These are phyloP conservation scores for Suillus lakei DNA, from an alignment of 768 basidiomycete genomes.

Conservation along the genomic window DNA sequence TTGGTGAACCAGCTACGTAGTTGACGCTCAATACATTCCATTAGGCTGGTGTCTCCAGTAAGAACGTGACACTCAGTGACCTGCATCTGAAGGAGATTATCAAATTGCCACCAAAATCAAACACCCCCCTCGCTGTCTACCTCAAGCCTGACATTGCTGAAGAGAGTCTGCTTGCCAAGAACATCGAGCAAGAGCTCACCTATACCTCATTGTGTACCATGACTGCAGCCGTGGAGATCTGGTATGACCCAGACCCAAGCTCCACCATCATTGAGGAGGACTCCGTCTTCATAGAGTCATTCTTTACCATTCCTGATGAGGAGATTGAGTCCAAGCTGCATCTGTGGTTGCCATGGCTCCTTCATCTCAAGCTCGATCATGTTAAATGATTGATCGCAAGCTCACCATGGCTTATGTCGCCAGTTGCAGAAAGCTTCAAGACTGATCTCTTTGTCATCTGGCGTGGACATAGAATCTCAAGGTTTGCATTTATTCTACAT, in stretches of 20 bases:
- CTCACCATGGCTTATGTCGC: constrained; percentile 95
- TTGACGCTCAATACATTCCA: constrained; percentile 99
- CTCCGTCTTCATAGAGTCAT: constrained; percentile 92
- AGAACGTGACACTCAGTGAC: constrained; percentile 99
- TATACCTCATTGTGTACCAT: constrained; percentile 94
- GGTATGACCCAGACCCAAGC: constrained; percentile 93
- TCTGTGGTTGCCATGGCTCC: constrained; percentile 94
- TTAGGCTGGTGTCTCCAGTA: constrained; percentile 99
- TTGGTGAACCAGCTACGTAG: constrained; percentile 99
- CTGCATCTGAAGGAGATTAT: constrained; percentile 99
- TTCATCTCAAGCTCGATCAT: constrained; percentile 95
- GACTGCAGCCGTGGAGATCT: constrained; percentile 94
- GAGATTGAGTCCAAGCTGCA: constrained; percentile 91
- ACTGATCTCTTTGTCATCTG: constrained; percentile 97
- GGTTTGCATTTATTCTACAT: too few species aligned
- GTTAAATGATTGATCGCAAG: constrained; percentile 97
- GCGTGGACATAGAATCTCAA: too few species aligned
- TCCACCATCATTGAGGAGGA: constrained; percentile 98
- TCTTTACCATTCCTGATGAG: constrained; percentile 99
- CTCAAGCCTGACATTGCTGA: constrained; percentile 72
- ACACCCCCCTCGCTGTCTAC: constrained; percentile 94
- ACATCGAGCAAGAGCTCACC: constrained; percentile 90
- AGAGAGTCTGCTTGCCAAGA: constrained; percentile 72
- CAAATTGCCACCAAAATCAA: constrained; percentile 98
- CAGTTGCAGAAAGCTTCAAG: constrained; percentile 91